Conservation (phyloP, 257 asterid genomes). For the Parsonsia alboflavescens region DNA sequence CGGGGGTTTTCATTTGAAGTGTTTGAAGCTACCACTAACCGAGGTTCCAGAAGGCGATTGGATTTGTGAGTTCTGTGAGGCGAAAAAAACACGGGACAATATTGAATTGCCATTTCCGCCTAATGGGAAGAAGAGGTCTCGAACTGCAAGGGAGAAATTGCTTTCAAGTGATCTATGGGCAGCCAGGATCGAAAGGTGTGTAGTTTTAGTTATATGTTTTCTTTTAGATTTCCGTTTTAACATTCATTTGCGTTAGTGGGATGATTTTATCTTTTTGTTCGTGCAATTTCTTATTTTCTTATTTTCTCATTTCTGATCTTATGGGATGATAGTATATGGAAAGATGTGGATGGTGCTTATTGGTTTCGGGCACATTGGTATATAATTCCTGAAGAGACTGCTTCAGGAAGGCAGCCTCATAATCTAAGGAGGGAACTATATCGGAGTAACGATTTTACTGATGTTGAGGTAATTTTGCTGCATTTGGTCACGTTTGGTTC, state of each 20-base stretch:
- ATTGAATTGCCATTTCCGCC: constrained; percentile 58
- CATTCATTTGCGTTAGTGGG: neutral
- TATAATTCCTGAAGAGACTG: constrained; percentile 84
- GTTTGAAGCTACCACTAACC: constrained; percentile 71
- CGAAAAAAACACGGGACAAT: constrained; percentile 42
- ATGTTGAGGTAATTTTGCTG: constrained; percentile 55
- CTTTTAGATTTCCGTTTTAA: neutral
- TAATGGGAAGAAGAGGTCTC: constrained; percentile 57
- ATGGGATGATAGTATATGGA: constrained; percentile 66
- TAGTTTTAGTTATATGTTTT: neutral
- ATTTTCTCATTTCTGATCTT: neutral
- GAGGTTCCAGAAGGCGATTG: constrained; percentile 90
- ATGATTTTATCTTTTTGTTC: neutral
- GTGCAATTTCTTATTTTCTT: neutral
- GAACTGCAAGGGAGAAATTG: constrained; percentile 83
- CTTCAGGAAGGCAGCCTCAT: constrained; percentile 86
- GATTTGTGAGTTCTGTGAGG: constrained; percentile 67
- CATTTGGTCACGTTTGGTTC: neutral
- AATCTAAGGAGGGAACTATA: constrained; percentile 89
- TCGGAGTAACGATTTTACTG: constrained; percentile 67
- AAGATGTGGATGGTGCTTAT: constrained; percentile 77
- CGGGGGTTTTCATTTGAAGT: constrained; percentile 88
- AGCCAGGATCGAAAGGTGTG: constrained; percentile 65
- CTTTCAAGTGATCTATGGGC: constrained; percentile 94
- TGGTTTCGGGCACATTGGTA: constrained; percentile 84